Conservation (phyloP, 1,139 yeast genomes). For the Geotrichum citri-aurantii region DNA sequence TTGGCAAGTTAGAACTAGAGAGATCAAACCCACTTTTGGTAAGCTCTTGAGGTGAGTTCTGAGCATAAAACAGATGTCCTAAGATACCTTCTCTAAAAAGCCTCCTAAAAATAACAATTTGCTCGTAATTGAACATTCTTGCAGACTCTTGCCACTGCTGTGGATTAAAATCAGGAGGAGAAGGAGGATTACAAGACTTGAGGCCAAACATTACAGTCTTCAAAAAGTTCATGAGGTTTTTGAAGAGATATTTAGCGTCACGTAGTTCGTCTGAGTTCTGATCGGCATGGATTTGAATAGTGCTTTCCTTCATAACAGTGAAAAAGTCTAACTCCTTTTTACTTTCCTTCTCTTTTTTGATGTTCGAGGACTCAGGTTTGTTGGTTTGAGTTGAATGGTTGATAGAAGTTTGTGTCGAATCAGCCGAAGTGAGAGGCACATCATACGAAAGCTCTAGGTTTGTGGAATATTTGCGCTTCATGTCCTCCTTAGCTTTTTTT, state of each 20-base stretch:
- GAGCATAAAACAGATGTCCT: constrained; percentile 71
- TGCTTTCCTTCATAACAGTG: constrained; percentile 45
- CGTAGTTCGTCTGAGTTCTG: constrained; percentile 60
- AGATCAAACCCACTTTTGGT: constrained; percentile 43
- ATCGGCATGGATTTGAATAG: constrained; percentile 44
- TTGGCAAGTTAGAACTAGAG: constrained; percentile 56
- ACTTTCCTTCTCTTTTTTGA: constrained; percentile 19
- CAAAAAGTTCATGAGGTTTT: constrained; percentile 82
- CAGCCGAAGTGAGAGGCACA: constrained; percentile 7
- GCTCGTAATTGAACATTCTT: constrained; percentile 75
- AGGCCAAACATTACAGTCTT: constrained; percentile 88
- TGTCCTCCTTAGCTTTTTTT: constrained; percentile 19
- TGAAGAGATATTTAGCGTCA: constrained; percentile 82
- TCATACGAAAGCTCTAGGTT: constrained; percentile 16
- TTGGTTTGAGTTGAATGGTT: constrained; percentile 15
- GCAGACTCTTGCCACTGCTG: constrained; percentile 87
- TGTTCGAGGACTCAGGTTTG: constrained; percentile 17
- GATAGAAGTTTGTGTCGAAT: constrained; percentile 4
- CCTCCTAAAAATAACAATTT: constrained; percentile 66
- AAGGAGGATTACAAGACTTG: constrained; percentile 85
- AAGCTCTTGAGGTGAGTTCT: constrained; percentile 33
- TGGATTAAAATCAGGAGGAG: constrained; percentile 59
- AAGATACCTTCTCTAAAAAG: constrained; percentile 80
- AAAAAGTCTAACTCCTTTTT: constrained; percentile 41
- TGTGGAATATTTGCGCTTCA: constrained; percentile 16